A percentile compares a stretch with the other conserved stretches of the same genome.
Evolutionary conservation across 2,329 filamentous ascomycete species (phyloP).

Genomic region (Fusarium guadeloupense): DNA sequence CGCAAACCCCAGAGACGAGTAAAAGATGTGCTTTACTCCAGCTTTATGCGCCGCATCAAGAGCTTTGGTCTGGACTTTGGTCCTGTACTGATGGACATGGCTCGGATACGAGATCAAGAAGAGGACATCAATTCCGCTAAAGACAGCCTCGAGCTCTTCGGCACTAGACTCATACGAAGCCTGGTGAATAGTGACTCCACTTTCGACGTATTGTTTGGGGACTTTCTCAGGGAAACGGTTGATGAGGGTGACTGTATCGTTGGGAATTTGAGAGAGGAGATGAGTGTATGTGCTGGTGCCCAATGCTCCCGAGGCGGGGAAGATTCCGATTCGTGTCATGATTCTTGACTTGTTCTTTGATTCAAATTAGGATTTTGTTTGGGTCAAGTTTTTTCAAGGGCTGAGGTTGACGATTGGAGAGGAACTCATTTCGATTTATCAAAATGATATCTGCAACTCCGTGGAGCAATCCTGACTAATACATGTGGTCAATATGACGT

Average conservation of each 20-base stretch:
- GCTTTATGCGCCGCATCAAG: constrained; percentile 20
- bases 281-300: constrained; percentile 32
- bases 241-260: constrained; percentile 23
- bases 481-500: constrained; percentile 15
- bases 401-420: not conserved
- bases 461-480: constrained; percentile 23
- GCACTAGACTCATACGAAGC: constrained; percentile 27
- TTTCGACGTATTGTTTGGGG: not conserved
- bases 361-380: not conserved
- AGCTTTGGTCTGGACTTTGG: constrained; percentile 5
- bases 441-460: not conserved
- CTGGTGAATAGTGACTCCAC: constrained; percentile 1
- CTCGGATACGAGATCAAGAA: constrained; percentile 36
- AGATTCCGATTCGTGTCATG: constrained; percentile 31
- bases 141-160: not conserved
- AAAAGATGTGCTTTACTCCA: constrained; percentile 26
- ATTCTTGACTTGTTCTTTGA: not conserved
- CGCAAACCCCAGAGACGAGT: constrained; percentile 27
- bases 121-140: not conserved
- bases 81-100: constrained; percentile 28
- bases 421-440: not conserved
- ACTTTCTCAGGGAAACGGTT: constrained; percentile 24
- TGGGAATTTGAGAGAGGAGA: constrained; percentile 4
- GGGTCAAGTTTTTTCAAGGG: not conserved
- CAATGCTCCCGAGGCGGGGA: constrained; percentile 33